A percentile compares a stretch with the other conserved stretches of the same genome.
These are phyloP conservation scores for Lactarius vividus DNA, from an alignment of 768 basidiomycete species.

Conservation along the genomic window DNA sequence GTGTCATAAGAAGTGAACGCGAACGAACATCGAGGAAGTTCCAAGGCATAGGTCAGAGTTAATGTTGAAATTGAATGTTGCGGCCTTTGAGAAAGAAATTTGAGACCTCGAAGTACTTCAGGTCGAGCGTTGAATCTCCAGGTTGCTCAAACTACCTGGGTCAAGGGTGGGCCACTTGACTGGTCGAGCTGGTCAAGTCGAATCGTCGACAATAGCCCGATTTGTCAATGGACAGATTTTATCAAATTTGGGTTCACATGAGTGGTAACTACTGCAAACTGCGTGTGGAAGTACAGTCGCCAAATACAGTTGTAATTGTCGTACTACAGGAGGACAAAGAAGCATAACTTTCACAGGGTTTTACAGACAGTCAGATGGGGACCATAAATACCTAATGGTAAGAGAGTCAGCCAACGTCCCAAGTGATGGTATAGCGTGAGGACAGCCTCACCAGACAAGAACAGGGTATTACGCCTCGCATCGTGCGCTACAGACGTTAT, in stretches of 20 bases:
- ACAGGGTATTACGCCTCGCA: conserved; percentile 47
- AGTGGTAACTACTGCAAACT: not conserved
- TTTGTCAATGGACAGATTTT: not conserved
- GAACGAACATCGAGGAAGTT: conserved; percentile 27
- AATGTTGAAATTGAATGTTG: not conserved
- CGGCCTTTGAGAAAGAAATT: not conserved
- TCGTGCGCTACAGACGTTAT: conserved; percentile 59
- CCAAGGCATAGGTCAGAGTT: conserved; percentile 15
- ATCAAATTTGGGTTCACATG: not conserved
- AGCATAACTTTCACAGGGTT: not conserved
- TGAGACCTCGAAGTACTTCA: not conserved
- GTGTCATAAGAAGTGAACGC: conserved; percentile 4
- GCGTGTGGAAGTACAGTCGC: too few relatives aligned
- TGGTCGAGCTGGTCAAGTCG: not conserved
- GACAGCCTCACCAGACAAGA: conserved; percentile 52
- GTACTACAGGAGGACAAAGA: not conserved
- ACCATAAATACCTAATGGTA: conserved; percentile 1
- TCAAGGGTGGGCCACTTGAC: not conserved
- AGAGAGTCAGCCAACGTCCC: not conserved
- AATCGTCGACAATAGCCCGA: not conserved
- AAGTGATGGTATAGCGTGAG: not conserved
- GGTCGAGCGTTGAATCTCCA: not conserved
- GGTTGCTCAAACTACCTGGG: not conserved
- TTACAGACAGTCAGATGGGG: conserved; percentile 16
- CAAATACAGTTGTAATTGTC: not conserved